phyloP scores from a whole-genome alignment of 2,329 filamentous ascomycete genomes.

The Cercospora janseana region DNA sequence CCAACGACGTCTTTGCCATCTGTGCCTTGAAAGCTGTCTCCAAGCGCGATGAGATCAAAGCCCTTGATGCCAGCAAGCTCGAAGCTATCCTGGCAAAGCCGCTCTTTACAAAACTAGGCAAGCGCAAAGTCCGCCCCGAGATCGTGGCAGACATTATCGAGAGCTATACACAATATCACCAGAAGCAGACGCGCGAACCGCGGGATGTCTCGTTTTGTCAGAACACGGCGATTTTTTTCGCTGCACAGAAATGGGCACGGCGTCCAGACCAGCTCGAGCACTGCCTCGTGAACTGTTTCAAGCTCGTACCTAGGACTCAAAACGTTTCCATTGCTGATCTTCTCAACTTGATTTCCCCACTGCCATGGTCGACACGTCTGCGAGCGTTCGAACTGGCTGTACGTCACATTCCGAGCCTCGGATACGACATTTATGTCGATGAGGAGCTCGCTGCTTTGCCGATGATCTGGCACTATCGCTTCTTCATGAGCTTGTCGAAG shows the following conservation, averaged over 20 bases:
- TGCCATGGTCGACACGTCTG: slow-evolving; percentile 5
- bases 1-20: slow-evolving; percentile 14
- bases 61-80: background rate
- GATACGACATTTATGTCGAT: slow-evolving; percentile 18
- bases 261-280: slow-evolving; percentile 3
- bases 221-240: background rate
- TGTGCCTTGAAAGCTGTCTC: slow-evolving; percentile 5
- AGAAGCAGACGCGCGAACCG: background rate
- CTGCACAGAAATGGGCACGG: slow-evolving; percentile 10
- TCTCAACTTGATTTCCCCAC: background rate
- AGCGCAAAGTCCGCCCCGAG: background rate
- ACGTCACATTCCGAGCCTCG: slow-evolving; percentile 5
- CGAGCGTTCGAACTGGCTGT: slow-evolving; percentile 12
- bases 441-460: slow-evolving; percentile 13
- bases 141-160: slow-evolving; percentile 1
- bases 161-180: slow-evolving; percentile 4
- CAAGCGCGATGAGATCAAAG: background rate
- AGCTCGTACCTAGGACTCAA: background rate
- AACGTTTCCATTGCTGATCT: background rate
- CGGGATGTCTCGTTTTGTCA: background rate
- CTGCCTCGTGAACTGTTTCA: slow-evolving; percentile 1
- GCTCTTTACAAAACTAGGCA: slow-evolving; percentile 11
- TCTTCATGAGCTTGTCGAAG: slow-evolving; percentile 11
- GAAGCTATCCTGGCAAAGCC: background rate
- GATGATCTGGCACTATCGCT: slow-evolving; percentile 6